phyloP scores from a whole-genome alignment of 257 asterid genomes.

The Anisodus tanguticus region DNA sequence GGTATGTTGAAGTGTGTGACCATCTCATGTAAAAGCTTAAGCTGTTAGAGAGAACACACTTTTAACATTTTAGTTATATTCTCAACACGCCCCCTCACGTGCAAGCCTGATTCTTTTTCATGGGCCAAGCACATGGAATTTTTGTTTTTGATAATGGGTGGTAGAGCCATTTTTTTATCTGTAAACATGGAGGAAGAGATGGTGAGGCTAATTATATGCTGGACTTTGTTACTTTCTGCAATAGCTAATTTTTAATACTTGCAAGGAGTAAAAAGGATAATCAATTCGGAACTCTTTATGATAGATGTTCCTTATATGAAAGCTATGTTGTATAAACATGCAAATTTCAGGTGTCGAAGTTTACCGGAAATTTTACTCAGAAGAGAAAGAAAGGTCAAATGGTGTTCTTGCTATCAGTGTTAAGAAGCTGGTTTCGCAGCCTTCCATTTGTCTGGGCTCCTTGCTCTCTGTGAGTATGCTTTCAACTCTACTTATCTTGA shows the following conservation, averaged over 20 bases:
- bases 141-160: no score
- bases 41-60: no score
- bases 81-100: no score
- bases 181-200: background rate
- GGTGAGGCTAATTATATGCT: background rate
- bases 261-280: conserved; percentile 11
- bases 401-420: conserved; percentile 80
- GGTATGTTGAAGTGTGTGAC: background rate
- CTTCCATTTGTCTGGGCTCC: conserved; percentile 49
- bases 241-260: background rate
- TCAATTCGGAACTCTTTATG: background rate
- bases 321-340: conserved; percentile 1
- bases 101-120: no score
- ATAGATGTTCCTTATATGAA: background rate
- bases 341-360: conserved; percentile 68
- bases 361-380: conserved; percentile 77
- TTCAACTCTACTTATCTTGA: conserved; percentile 11
- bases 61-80: no score
- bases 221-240: background rate
- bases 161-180: background rate
- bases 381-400: conserved; percentile 73
- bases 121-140: no score
- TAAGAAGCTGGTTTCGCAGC: conserved; percentile 51
- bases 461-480: conserved; percentile 64
- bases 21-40: no score